Percentiles rank a stretch among this genome's conserved stretches.
These are phyloP conservation scores for Canavalia ensiformis DNA, from an alignment of 306 rosid species.

Conservation along the genomic window DNA sequence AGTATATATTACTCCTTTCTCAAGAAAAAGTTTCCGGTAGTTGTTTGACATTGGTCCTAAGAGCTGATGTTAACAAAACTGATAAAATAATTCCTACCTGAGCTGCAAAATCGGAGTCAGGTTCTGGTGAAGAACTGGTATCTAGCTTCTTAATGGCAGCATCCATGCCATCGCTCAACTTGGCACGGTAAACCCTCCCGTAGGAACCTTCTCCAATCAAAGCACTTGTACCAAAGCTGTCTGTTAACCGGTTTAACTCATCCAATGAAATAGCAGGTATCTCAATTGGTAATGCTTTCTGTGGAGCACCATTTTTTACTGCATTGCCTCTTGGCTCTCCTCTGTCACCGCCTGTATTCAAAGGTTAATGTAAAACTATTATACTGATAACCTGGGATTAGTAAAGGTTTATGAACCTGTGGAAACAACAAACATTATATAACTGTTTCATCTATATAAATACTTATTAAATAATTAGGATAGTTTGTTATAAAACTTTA, in stretches of 20 bases:
- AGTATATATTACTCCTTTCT: no score
- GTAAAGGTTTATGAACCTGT: background rate
- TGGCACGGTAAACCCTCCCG: slow-evolving; percentile 76
- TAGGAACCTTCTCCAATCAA: slow-evolving; percentile 96
- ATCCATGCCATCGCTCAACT: slow-evolving; percentile 58
- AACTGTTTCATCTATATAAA: background rate
- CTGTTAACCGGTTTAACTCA: slow-evolving; percentile 69
- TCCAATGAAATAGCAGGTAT: slow-evolving; percentile 68
- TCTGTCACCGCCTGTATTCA: slow-evolving; percentile 65
- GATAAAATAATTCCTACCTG: slow-evolving; percentile 58
- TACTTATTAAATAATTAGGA: background rate
- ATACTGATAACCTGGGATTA: background rate
- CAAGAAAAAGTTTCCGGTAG: no score
- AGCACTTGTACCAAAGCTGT: slow-evolving; percentile 72
- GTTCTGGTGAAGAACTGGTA: slow-evolving; percentile 69
- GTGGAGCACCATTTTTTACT: slow-evolving; percentile 68
- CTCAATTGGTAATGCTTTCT: slow-evolving; percentile 74
- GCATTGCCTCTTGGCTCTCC: slow-evolving; percentile 79
- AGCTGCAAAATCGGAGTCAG: slow-evolving; percentile 74
- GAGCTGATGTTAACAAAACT: no score
- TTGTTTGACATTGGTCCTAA: no score
- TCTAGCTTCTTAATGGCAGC: slow-evolving; percentile 89
- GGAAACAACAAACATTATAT: background rate
- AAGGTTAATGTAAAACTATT: background rate
- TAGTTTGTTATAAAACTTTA: background rate